Conservation (phyloP, 2,329 filamentous ascomycete species). For the Pyrenochaeta sp. region DNA sequence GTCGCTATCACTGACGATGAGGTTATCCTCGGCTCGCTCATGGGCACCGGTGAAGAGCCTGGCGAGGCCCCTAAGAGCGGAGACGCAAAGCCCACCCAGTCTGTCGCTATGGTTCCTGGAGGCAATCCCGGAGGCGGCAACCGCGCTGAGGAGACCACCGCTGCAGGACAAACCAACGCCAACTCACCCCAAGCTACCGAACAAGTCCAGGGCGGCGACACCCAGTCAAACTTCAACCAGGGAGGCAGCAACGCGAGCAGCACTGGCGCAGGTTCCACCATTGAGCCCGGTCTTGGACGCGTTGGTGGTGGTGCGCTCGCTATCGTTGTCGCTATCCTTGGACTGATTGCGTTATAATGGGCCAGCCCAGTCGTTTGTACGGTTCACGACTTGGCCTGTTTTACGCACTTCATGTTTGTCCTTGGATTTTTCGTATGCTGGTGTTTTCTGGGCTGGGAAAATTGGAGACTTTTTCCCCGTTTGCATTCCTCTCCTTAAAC, state of each 20-base stretch:
- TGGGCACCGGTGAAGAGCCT: slow-evolving; percentile 81
- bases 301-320: slow-evolving; percentile 45
- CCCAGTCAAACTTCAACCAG: slow-evolving; percentile 33
- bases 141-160: slow-evolving; percentile 38
- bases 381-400: slow-evolving; percentile 6
- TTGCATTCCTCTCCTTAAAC: background rate
- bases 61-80: slow-evolving; percentile 53
- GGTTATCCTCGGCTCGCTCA: slow-evolving; percentile 80
- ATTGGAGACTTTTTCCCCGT: background rate
- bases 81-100: slow-evolving; percentile 31
- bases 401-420: slow-evolving; percentile 8
- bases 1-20: slow-evolving; percentile 77
- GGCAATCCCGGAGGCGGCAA: slow-evolving; percentile 61
- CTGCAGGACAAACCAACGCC: slow-evolving; percentile 8
- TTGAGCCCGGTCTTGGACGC: slow-evolving; percentile 35
- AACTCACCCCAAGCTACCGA: slow-evolving; percentile 4
- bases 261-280: slow-evolving; percentile 22
- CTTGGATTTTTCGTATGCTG: background rate
- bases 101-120: slow-evolving; percentile 63
- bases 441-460: slow-evolving; percentile 1
- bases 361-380: background rate
- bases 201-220: slow-evolving; percentile 5
- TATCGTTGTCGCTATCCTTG: slow-evolving; percentile 43
- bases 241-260: slow-evolving; percentile 24
- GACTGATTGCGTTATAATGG: slow-evolving; percentile 39